phyloP scores from a whole-genome alignment of 768 basidiomycete genomes.

The Royoungia palumana region DNA sequence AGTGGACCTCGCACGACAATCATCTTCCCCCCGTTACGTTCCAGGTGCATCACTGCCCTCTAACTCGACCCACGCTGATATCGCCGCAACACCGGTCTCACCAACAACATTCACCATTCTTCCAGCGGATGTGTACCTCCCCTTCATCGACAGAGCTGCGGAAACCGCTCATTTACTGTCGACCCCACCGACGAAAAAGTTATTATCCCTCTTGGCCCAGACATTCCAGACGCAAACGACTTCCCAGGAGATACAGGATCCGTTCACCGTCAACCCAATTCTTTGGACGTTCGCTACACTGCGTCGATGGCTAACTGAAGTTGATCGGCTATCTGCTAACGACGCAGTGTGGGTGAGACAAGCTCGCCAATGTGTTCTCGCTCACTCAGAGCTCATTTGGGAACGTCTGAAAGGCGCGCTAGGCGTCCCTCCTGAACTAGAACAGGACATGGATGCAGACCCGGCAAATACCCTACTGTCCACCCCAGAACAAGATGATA shows the following conservation, averaged over 20 bases:
- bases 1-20: constrained; percentile 65
- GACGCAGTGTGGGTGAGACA: constrained; percentile 74
- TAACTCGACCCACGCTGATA: constrained; percentile 2
- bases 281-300: constrained; percentile 75
- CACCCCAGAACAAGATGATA: too few relatives aligned
- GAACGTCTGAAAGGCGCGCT: constrained; percentile 85
- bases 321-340: constrained; percentile 58
- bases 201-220: constrained; percentile 72
- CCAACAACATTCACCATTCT: constrained; percentile 71
- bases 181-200: constrained; percentile 59
- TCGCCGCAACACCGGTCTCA: constrained; percentile 7
- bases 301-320: constrained; percentile 59
- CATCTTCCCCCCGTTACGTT: constrained; percentile 42
- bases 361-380: constrained; percentile 70
- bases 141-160: constrained; percentile 77
- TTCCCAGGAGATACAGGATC: constrained; percentile 27
- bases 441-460: constrained; percentile 38
- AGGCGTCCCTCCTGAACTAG: constrained; percentile 83
- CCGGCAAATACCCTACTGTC: too few relatives aligned
- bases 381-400: constrained; percentile 85
- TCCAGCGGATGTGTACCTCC: constrained; percentile 74
- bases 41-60: not conserved
- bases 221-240: constrained; percentile 47
- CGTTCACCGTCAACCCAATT: constrained; percentile 51
- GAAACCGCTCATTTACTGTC: constrained; percentile 73